Evolutionary conservation across 495 filamentous ascomycete genomes (phyloP).

Genomic region (Penicillium macrosclerotiorum): DNA sequence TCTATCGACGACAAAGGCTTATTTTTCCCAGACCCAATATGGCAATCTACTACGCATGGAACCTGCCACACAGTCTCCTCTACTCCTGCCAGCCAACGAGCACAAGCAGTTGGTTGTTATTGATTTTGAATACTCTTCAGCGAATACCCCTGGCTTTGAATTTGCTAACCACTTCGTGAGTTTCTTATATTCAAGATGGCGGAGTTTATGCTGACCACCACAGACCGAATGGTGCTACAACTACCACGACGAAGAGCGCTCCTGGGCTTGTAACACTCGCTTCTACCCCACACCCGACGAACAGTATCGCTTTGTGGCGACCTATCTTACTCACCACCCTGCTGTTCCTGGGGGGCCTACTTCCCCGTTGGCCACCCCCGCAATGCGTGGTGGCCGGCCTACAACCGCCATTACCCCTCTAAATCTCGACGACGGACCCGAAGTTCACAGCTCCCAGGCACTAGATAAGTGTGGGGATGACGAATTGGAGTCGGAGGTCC

Average conservation of each 20-base stretch:
- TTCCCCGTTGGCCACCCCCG: slow-evolving; percentile 54
- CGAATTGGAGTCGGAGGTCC: slow-evolving; percentile 59
- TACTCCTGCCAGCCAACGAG: slow-evolving; percentile 82
- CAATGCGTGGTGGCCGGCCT: slow-evolving; percentile 35
- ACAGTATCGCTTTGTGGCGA: slow-evolving; percentile 77
- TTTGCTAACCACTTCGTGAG: slow-evolving; percentile 96
- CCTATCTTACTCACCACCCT: slow-evolving; percentile 81
- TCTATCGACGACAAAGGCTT: no score
- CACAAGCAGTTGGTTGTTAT: slow-evolving; percentile 97
- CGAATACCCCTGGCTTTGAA: slow-evolving; percentile 82
- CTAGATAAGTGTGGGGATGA: slow-evolving; percentile 60
- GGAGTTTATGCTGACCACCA: slow-evolving; percentile 2
- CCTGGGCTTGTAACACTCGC: slow-evolving; percentile 65
- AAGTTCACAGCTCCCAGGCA: slow-evolving; percentile 27
- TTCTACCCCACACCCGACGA: slow-evolving; percentile 77
- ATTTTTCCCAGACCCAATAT: slow-evolving; percentile 78
- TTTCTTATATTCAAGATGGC: slow-evolving; percentile 1
- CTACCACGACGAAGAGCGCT: slow-evolving; percentile 69
- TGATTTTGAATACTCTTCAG: slow-evolving; percentile 96
- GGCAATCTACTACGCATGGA: slow-evolving; percentile 93
- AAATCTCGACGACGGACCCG: slow-evolving; percentile 32
- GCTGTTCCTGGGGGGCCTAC: slow-evolving; percentile 49
- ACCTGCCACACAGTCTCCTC: slow-evolving; percentile 78
- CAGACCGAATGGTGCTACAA: slow-evolving; percentile 95
- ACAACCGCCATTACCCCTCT: slow-evolving; percentile 33